Percentiles rank a stretch among this genome's conserved stretches.
Conservation (phyloP, 441 rosid species). For the Erodium moschatum region DNA sequence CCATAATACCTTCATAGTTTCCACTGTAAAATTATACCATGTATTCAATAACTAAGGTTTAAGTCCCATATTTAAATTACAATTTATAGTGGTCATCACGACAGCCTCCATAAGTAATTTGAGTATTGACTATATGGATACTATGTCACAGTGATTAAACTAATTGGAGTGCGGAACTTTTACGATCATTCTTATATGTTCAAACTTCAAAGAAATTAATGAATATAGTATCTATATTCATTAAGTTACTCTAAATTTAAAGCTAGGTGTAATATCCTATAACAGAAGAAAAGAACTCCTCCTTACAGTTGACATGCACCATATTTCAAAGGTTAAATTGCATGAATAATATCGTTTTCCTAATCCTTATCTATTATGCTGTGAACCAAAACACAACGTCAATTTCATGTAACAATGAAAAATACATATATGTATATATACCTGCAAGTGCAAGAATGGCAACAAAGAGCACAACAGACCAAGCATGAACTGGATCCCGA, state of each 20-base stretch:
- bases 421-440: conserved; percentile 12
- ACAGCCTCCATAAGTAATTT: neutral
- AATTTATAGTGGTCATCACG: neutral
- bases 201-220: neutral
- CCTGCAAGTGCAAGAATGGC: conserved; percentile 65
- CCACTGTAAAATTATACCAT: neutral
- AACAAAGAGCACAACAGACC: conserved; percentile 77
- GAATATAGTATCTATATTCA: no score
- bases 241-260: no score
- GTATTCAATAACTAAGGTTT: neutral
- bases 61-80: neutral
- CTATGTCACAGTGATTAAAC: neutral
- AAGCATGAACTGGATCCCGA: conserved; percentile 78
- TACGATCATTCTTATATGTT: neutral
- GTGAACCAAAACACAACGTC: neutral
- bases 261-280: no score
- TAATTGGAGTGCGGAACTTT: neutral
- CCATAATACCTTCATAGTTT: neutral
- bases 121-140: neutral
- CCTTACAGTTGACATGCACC: neutral
- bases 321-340: neutral
- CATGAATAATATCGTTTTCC: neutral
- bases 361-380: no score
- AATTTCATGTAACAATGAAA: no score
- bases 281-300: neutral